phyloP scores from a whole-genome alignment of 129 eudicot species.

The Saposhnikovia divaricata region DNA sequence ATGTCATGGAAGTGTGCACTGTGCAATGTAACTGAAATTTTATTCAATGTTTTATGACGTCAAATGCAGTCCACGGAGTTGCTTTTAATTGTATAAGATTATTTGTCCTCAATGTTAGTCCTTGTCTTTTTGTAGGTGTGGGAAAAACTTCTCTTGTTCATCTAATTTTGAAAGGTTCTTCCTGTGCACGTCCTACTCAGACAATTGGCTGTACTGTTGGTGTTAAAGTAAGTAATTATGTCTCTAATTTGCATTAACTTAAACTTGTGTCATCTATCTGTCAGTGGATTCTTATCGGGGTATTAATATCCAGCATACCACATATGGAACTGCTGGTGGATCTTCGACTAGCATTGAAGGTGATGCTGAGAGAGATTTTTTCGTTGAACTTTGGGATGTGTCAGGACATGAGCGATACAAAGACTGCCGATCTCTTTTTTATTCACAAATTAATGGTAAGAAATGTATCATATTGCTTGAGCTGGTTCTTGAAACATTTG shows the following conservation, averaged over 20 bases:
- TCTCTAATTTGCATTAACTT: background rate
- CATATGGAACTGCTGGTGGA: conserved; percentile 72
- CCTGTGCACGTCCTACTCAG: conserved; percentile 62
- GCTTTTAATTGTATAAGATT: background rate
- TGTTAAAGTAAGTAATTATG: conserved; percentile 53
- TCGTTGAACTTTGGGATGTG: conserved; percentile 94
- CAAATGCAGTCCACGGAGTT: too few species aligned
- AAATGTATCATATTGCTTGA: background rate
- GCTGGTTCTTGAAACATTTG: background rate
- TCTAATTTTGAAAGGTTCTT: conserved; percentile 73
- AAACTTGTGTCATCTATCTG: background rate
- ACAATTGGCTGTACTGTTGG: conserved; percentile 85
- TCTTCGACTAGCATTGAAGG: conserved; percentile 71
- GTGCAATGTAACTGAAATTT: background rate
- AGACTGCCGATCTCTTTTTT: conserved; percentile 94
- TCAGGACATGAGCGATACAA: conserved; percentile 90
- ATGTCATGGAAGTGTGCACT: background rate
- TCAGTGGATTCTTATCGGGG: conserved; percentile 12
- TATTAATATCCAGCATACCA: conserved; percentile 49
- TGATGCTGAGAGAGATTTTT: conserved; percentile 79
- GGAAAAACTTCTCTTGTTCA: conserved; percentile 96
- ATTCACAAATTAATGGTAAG: conserved; percentile 92
- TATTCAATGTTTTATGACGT: too few species aligned
- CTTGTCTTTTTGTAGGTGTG: conserved; percentile 45
- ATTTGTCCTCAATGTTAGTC: conserved; percentile 7